Base-by-base conservation (phyloP, 1,284 basidiomycete genomes). In the Pyrrhoderma noxium region DNA sequence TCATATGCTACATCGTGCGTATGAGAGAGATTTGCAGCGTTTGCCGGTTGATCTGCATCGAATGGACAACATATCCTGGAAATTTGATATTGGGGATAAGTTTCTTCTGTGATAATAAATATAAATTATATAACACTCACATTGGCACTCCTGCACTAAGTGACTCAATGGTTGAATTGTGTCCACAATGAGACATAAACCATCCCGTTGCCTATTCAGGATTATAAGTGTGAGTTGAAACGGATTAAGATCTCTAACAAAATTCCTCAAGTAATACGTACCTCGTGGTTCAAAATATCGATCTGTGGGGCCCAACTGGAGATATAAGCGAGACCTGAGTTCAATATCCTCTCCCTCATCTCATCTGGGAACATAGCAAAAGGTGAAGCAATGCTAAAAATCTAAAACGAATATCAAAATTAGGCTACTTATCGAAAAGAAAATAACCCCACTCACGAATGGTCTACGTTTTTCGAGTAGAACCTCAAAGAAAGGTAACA, bases 11-110 rank as follows among this genome's bases (percentile, higher is more conserved):
- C 45, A 19, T 58, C 49, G 40, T 59, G 56, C 21, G 49, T 59
- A 27, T 53, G 51, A 23, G 56, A 48, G 22, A 61, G 51, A 16
- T 57, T 51, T 2, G 58, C 48, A 14, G 60, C 58, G 51, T 62
- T 63, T 7, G 52, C 19, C 3, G 62, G 58, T 46, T 62, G 60
- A 49, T 62, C 60, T 27, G 52, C 58, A 19, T 51, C 43, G 54
- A 59, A 61, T 2, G 60, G 60, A 59, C 60, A 62, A 55, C 58
- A 59, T 34, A 63, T 62, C 59, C 62, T 63, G 23, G 11, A 31
- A 31, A 31, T 11, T n/a, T n/a, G n/a, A n/a, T n/a, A n/a, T n/a
- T n/a, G n/a, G n/a, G n/a, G 27, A 31, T 11, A 31, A 5, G 11
- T 5, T 11, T 31, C 11, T 31, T 31, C 27, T 5, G 27, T 5